These are phyloP conservation scores for Cylindrodendrum hubeiense DNA, from an alignment of 2,329 filamentous ascomycete genomes.

Conservation along the genomic window DNA sequence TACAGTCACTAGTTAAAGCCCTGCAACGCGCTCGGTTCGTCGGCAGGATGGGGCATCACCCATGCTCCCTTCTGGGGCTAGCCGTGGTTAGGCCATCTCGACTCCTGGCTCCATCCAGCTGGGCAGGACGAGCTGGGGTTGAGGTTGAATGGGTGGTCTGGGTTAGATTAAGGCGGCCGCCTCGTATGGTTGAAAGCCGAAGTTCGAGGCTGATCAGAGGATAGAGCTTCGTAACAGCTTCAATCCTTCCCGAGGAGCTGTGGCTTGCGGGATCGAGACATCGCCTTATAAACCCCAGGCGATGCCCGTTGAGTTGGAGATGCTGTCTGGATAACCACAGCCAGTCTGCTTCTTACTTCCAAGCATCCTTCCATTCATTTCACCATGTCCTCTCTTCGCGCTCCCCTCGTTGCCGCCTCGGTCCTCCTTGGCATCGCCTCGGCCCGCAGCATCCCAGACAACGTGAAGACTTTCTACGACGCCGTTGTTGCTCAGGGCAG, in stretches of 20 bases:
- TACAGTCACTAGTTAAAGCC: neutral
- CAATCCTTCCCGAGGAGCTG: neutral
- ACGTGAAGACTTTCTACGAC: conserved; percentile 57
- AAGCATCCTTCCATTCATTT: neutral
- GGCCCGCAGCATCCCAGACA: conserved; percentile 54
- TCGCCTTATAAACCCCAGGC: conserved; percentile 9
- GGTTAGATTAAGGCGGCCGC: conserved; percentile 12
- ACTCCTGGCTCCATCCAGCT: conserved; percentile 8
- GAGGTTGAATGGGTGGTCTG: neutral
- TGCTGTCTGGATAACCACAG: conserved; percentile 1
- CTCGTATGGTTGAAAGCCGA: conserved; percentile 4
- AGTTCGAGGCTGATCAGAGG: neutral
- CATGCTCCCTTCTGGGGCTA: neutral
- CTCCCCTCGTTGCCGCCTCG: conserved; percentile 38
- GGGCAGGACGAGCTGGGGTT: neutral
- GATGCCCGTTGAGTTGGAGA: conserved; percentile 8
- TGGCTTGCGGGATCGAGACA: neutral
- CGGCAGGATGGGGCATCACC: neutral
- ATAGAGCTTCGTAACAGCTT: neutral
- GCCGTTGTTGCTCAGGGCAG: conserved; percentile 51
- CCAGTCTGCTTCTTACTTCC: neutral
- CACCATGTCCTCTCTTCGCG: conserved; percentile 36
- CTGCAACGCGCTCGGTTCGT: neutral
- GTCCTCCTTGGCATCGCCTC: conserved; percentile 36
- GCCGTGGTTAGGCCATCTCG: neutral